A percentile compares a stretch with the other conserved stretches of the same genome.
Conservation (phyloP, 768 basidiomycete genomes). For the Kwoniella shandongensis region DNA sequence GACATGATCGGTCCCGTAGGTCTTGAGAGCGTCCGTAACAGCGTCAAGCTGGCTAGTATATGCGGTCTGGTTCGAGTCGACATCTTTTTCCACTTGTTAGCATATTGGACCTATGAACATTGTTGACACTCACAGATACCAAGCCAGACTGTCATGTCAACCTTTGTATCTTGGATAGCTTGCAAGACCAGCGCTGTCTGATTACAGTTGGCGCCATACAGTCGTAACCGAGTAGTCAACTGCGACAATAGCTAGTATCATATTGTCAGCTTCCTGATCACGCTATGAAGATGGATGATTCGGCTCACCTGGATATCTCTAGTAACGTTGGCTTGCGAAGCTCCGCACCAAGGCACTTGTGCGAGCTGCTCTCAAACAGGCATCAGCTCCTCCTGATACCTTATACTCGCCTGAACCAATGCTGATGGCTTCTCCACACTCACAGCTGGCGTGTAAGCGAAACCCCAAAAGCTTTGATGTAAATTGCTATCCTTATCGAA, state of each 20-base stretch:
- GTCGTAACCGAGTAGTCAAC: conserved; percentile 62
- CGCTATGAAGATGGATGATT: neutral
- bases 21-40: conserved; percentile 69
- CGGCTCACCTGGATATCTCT: conserved; percentile 45
- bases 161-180: conserved; percentile 85
- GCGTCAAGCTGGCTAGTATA: conserved; percentile 70
- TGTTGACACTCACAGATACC: conserved; percentile 46
- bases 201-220: conserved; percentile 70
- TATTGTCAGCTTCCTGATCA: neutral
- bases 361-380: conserved; percentile 18
- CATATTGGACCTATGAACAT: conserved; percentile 5
- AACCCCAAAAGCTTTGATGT: conserved; percentile 74
- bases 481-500: conserved; percentile 71
- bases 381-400: neutral
- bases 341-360: conserved; percentile 40
- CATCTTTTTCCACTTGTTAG: conserved; percentile 40
- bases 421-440: conserved; percentile 3
- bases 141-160: conserved; percentile 71
- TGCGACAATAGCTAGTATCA: conserved; percentile 72
- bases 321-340: conserved; percentile 47
- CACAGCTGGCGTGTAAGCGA: conserved; percentile 76
- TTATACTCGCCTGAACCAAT: neutral
- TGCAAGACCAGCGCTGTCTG: conserved; percentile 62
- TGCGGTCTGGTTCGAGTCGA: conserved; percentile 64
- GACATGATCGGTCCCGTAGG: conserved; percentile 74